Evolutionary conservation across 257 asterid species (phyloP).

Genomic region (Plantago elongata): DNA sequence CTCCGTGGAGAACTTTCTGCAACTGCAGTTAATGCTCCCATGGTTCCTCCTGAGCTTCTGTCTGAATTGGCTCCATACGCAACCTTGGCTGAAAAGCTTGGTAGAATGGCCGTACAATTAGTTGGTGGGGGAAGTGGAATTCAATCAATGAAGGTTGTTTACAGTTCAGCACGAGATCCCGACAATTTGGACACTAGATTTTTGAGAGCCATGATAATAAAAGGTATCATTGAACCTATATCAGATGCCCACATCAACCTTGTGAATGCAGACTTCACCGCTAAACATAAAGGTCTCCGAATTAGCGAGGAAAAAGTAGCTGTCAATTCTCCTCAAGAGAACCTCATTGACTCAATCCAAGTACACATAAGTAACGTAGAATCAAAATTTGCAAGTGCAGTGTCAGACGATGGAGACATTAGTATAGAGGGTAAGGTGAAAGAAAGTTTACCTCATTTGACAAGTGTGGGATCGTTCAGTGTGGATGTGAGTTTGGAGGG

Average conservation of each 20-base stretch:
- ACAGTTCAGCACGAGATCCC: slow-evolving; percentile 66
- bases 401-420: slow-evolving; percentile 60
- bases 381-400: slow-evolving; percentile 79
- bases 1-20: slow-evolving; percentile 86
- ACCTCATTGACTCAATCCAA: slow-evolving; percentile 67
- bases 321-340: slow-evolving; percentile 55
- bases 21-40: slow-evolving; percentile 59
- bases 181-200: slow-evolving; percentile 92
- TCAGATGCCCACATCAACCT: slow-evolving; percentile 77
- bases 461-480: slow-evolving; percentile 58
- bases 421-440: slow-evolving; percentile 75
- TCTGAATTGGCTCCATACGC: slow-evolving; percentile 88
- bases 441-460: slow-evolving; percentile 71
- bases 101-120: slow-evolving; percentile 78
- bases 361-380: slow-evolving; percentile 66
- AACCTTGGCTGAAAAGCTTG: slow-evolving; percentile 81
- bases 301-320: slow-evolving; percentile 70
- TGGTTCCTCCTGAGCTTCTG: slow-evolving; percentile 40
- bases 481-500: slow-evolving; percentile 95
- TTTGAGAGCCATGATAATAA: slow-evolving; percentile 89
- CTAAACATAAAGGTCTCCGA: slow-evolving; percentile 87
- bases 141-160: slow-evolving; percentile 74
- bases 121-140: slow-evolving; percentile 93
- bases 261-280: slow-evolving; percentile 90
- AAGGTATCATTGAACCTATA: slow-evolving; percentile 91